phyloP scores from a whole-genome alignment of 768 basidiomycete species.

The Boletellus ananas region DNA sequence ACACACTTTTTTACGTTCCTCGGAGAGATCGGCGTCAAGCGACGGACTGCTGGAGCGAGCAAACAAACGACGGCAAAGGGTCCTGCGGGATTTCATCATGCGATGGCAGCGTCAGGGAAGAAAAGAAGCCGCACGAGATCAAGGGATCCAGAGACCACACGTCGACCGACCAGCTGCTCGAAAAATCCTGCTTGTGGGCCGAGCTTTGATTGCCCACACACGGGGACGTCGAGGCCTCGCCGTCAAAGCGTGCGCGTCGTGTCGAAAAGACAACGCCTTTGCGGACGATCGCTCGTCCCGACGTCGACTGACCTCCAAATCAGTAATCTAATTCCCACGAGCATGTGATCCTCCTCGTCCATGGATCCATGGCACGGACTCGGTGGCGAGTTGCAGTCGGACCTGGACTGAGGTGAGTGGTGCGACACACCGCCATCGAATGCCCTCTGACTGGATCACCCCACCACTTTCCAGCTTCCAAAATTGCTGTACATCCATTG shows the following conservation, averaged over 20 bases:
- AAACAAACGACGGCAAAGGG: no score
- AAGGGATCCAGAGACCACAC: neutral
- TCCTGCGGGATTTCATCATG: constrained; percentile 13
- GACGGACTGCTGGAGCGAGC: neutral
- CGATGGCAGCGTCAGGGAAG: constrained; percentile 16
- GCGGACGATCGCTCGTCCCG: neutral
- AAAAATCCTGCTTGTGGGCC: neutral
- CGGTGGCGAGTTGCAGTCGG: neutral
- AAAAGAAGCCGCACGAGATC: constrained; percentile 13
- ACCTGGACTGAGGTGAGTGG: neutral
- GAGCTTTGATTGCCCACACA: no score
- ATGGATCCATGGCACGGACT: neutral
- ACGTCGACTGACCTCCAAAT: neutral
- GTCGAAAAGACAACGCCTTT: neutral
- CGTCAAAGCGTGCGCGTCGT: neutral
- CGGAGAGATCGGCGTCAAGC: neutral
- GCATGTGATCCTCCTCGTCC: neutral
- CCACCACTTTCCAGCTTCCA: neutral
- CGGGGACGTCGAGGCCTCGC: neutral
- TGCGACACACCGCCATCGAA: neutral
- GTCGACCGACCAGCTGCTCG: neutral
- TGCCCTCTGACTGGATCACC: neutral
- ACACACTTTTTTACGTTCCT: constrained; percentile 20
- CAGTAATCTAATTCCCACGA: neutral
- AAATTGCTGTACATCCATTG: neutral